Base-by-base conservation (phyloP, 208 protist species). In the Wallacemonas sp. region DNA sequence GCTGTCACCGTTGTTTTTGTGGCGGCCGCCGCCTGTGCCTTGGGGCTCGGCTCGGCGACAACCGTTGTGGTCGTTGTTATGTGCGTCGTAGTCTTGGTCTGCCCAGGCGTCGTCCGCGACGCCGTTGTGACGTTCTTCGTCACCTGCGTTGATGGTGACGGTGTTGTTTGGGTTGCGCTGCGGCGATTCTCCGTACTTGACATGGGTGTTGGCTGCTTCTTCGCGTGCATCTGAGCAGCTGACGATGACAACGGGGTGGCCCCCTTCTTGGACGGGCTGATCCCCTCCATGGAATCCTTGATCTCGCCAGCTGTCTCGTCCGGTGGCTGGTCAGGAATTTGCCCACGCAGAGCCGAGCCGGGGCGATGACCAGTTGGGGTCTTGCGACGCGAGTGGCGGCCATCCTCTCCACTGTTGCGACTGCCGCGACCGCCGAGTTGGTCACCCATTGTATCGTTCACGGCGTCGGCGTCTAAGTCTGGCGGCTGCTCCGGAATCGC, bases 261-360 rank as follows among this genome's bases (percentile, higher is more conserved):
- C 9, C 19, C 47, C 47, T 32, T 55, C 52, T 33, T 39, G 52
- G 17, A 21, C 0, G 52, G 30, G 19, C 52, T 58, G 29, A 26
- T 58, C 9, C 52, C 52, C 19, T 58, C 57, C 57, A 63, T 63
- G 9, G 23, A 21, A 64, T 88, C 85, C 61, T 65, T 72, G 17
- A 92, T 74, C 41, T 87, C 60, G 17, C 76, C 68, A 2, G 61
- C 81, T 54, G 70, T 65, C 19, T 81, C 48, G 41, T 92, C 85
- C 33, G 81, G 78, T n/a, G 85, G 85, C 72, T 92, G 85, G 55
- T 86, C 78, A 3, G 85, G 81, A 32, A 92, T 88, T 0, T 41
- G 72, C 30, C 76, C 80, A n/a, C 81, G 76, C 52, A 88, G 66
- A n/a, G 41, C 44, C n/a, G 85, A 84, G 33, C 17, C 52, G 17